phyloP scores from a whole-genome alignment of 805 yeast species.

The Spathaspora passalidarum region DNA sequence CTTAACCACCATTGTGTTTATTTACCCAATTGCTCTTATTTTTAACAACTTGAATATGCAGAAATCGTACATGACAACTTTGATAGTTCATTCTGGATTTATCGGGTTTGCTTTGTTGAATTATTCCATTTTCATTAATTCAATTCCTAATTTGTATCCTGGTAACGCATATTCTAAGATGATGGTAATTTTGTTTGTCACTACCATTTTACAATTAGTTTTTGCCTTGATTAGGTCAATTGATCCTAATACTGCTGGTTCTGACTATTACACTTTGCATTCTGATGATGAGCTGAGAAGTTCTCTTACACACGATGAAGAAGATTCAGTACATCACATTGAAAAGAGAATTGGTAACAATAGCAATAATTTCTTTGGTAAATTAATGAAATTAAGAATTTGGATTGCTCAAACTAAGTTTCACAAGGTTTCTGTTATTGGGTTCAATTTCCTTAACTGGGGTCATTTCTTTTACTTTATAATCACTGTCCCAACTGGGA shows the following conservation, averaged over 20 bases:
- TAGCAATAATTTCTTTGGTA: not conserved
- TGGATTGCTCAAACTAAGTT: conserved; percentile 3
- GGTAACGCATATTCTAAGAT: conserved; percentile 68
- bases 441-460: conserved; percentile 55
- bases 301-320: conserved; percentile 2
- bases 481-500: conserved; percentile 54
- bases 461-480: conserved; percentile 61
- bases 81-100: conserved; percentile 48
- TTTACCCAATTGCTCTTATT: conserved; percentile 69
- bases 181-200: conserved; percentile 56
- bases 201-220: conserved; percentile 51
- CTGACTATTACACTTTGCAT: not conserved
- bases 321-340: not conserved
- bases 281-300: conserved; percentile 4
- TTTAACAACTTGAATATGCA: conserved; percentile 57
- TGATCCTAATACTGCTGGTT: conserved; percentile 1
- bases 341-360: not conserved
- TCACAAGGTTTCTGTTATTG: conserved; percentile 13
- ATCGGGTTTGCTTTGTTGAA: conserved; percentile 50
- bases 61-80: conserved; percentile 49
- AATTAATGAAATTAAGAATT: conserved; percentile 1
- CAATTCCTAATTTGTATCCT: conserved; percentile 71
- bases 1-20: conserved; percentile 42
- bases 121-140: conserved; percentile 53
- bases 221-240: conserved; percentile 45